Base-by-base conservation (phyloP, 1,139 yeast genomes). In the Hyphopichia buzzinii region DNA sequence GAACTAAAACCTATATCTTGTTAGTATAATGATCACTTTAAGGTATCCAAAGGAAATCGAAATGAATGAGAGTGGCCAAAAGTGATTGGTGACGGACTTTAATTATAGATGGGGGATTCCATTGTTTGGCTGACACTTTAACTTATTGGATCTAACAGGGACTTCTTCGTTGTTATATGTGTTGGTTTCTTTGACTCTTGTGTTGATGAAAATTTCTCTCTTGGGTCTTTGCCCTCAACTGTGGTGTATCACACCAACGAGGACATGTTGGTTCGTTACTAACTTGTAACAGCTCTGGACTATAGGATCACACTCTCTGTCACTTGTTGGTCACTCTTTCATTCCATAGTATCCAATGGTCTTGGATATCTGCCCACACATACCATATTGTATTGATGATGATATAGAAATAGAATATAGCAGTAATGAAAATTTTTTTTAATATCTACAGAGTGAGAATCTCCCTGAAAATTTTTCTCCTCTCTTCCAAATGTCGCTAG, bases 1-100 rank as follows among this genome's bases (percentile, higher is more conserved):
- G 94, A 78, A 89, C 96, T 79, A 87, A 84, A 84, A 86, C 96
- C 96, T 48, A 34, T 30, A 15, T 16, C 3, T 19, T 31, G 44
- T 41, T 41, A 41, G 44, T 41, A 41, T 19, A 23, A 11, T 19
- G 30, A 21, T 17, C 34, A 25, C 24, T 24, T 23, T 29, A 26
- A 8, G 8, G 27, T 25, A 25, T 13, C n/a, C n/a, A n/a, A n/a
- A n/a, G n/a, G n/a, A n/a, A n/a, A n/a, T n/a, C n/a, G n/a, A n/a
- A n/a, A n/a, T n/a, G n/a, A n/a, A n/a, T n/a, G n/a, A n/a, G n/a
- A n/a, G n/a, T n/a, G n/a, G n/a, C n/a, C n/a, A n/a, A n/a, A n/a
- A n/a, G n/a, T n/a, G n/a, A n/a, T n/a, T n/a, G n/a, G n/a, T n/a
- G n/a, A n/a, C n/a, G n/a, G n/a, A n/a, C n/a, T n/a, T n/a, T n/a